Base-by-base conservation (phyloP, 2,329 filamentous ascomycete species). In the Claviceps sp. region DNA sequence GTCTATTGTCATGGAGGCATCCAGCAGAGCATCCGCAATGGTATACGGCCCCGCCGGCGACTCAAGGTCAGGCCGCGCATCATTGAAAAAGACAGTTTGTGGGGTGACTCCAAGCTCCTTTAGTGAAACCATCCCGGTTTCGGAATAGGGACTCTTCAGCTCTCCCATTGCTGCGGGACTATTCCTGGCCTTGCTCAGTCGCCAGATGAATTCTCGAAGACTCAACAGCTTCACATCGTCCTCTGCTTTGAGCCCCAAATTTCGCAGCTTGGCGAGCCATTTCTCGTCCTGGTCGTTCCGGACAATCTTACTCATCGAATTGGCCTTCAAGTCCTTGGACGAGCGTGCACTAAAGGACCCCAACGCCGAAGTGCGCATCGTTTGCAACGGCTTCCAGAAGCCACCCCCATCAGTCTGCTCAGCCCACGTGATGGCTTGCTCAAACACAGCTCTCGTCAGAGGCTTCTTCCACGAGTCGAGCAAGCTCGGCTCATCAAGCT, bases 251-350 rank as follows among this genome's bases (percentile, higher is more conserved):
- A 98, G 81, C 0, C 93, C 93, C 43, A 95, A 80, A 57, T 88
- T 95, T 49, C 87, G 81, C 47, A 98, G 70, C 57, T 89, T 85
- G 14, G 79, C 75, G n/a, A 98, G 72, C 90, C 93, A 97, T 58
- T 89, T 81, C 56, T 96, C 89, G 62, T 98, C 93, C 65, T 97
- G 91, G 8, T 95, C 89, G 58, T 90, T 95, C 62, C 82, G 90
- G 0, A 78, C 70, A 3, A 86, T 70, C 58, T 80, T 81, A 56
- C 73, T 76, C 30, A 93, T 68, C 10, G 80, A 73, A 59, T 76
- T 78, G 48, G 71, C 65, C 40, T 74, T 75, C 50, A 76, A 64
- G 55, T 84, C 82, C 60, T 73, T 75, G 47, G 77, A 72, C 46
- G 78, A 75, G 55, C 80, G 74, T 2, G 73, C 76, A 4, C 60